phyloP scores from a whole-genome alignment of 441 rosid genomes.

The Croton setiger region DNA sequence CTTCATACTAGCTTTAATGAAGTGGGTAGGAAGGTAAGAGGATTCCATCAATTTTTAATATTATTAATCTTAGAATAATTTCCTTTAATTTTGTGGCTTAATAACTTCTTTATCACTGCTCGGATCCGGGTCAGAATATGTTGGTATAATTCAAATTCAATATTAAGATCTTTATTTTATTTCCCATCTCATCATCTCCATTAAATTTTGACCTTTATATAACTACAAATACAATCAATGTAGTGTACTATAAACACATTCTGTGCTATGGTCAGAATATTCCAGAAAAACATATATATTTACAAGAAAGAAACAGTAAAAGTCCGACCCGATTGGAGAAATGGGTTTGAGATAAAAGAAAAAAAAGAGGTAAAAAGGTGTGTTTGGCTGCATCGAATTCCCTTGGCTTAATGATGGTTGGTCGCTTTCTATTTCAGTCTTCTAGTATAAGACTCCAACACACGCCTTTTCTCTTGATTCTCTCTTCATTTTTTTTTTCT shows the following conservation, averaged over 20 bases:
- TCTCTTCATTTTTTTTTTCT: slow-evolving; percentile 4
- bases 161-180: slow-evolving; percentile 3
- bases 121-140: slow-evolving; percentile 18
- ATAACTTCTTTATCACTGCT: neutral
- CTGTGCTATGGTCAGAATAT: neutral
- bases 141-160: slow-evolving; percentile 2
- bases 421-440: slow-evolving; percentile 55
- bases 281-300: neutral
- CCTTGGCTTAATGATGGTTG: slow-evolving; percentile 35
- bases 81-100: neutral
- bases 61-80: no score
- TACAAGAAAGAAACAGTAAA: neutral
- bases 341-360: slow-evolving; percentile 33
- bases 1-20: slow-evolving; percentile 53
- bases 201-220: no score
- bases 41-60: slow-evolving; percentile 46
- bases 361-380: slow-evolving; percentile 27
- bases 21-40: slow-evolving; percentile 77
- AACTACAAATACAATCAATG: no score
- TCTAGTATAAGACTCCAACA: slow-evolving; percentile 57
- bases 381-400: slow-evolving; percentile 46
- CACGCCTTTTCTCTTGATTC: slow-evolving; percentile 43
- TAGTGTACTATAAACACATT: neutral
- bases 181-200: no score
- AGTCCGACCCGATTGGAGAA: slow-evolving; percentile 6